These are phyloP conservation scores for Selaginella tamariscina DNA, from an alignment of 75 land plant species.

Conservation along the genomic window DNA sequence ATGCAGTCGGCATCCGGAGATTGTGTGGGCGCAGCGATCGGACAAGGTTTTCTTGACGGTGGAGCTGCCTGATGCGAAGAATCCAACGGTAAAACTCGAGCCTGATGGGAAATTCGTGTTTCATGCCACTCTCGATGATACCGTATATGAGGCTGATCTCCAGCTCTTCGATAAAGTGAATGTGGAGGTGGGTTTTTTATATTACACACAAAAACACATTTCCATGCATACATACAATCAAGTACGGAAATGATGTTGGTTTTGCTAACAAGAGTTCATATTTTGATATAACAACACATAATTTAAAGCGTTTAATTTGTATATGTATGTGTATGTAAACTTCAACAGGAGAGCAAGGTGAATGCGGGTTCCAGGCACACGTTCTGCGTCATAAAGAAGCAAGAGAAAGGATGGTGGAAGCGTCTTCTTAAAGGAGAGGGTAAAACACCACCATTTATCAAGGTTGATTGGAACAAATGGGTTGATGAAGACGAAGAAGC, in stretches of 20 bases:
- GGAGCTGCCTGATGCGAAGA: slow-evolving; percentile 61
- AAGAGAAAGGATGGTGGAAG: slow-evolving; percentile 85
- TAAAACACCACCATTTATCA: slow-evolving; percentile 62
- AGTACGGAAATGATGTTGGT: background rate
- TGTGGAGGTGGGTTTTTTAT: slow-evolving; percentile 43
- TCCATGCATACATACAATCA: background rate
- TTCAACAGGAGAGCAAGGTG: slow-evolving; percentile 84
- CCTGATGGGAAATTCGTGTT: slow-evolving; percentile 78
- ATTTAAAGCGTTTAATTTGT: too few species aligned
- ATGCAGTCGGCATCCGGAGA: slow-evolving; percentile 80
- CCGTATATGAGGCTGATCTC: slow-evolving; percentile 46
- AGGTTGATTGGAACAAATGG: slow-evolving; percentile 95
- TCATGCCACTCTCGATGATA: slow-evolving; percentile 45
- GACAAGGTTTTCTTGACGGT: slow-evolving; percentile 74
- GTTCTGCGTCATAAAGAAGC: slow-evolving; percentile 61
- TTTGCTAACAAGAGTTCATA: background rate
- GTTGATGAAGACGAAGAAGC: slow-evolving; percentile 90
- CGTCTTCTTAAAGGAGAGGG: slow-evolving; percentile 54
- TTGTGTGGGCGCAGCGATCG: slow-evolving; percentile 80
- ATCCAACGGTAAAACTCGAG: slow-evolving; percentile 64
- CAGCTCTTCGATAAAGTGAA: slow-evolving; percentile 61
- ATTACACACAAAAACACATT: background rate
- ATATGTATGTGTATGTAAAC: too few species aligned
- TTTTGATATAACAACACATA: too few species aligned
- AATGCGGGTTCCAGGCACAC: slow-evolving; percentile 60